Evolutionary conservation across 306 rosid genomes (phyloP).

Genomic region (Myrica gale): DNA sequence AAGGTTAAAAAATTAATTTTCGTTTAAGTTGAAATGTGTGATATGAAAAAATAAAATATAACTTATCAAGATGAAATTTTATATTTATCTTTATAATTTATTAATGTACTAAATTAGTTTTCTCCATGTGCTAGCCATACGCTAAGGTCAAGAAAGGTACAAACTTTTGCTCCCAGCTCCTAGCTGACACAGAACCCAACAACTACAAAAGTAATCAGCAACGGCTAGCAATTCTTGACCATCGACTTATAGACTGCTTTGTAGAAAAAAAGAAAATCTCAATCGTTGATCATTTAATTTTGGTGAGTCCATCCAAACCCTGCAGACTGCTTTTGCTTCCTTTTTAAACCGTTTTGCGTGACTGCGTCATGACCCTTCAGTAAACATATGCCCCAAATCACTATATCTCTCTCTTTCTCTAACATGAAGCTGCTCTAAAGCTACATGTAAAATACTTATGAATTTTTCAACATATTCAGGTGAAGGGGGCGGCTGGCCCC

Average conservation of each 20-base stretch:
- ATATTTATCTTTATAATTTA: no score
- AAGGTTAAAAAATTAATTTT: no score
- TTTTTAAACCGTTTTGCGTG: neutral
- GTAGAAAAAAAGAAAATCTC: neutral
- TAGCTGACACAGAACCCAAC: conserved; percentile 9
- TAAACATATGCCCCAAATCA: conserved; percentile 30
- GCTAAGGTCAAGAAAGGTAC: neutral
- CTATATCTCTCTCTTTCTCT: neutral
- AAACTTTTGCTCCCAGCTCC: conserved; percentile 9
- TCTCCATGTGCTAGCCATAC: neutral
- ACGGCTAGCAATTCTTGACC: conserved; percentile 37
- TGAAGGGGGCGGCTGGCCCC: no score
- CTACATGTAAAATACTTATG: neutral
- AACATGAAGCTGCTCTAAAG: conserved; percentile 3
- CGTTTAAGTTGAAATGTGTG: no score
- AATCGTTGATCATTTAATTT: conserved; percentile 21
- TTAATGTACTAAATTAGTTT: neutral
- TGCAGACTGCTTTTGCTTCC: conserved; percentile 19
- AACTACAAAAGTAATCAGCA: conserved; percentile 1
- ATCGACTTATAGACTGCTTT: neutral
- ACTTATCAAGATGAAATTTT: no score
- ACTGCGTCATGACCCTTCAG: conserved; percentile 36
- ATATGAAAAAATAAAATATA: no score
- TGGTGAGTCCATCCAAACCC: conserved; percentile 29
- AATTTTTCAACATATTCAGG: neutral